phyloP scores from a whole-genome alignment of 2,329 filamentous ascomycete species.

The Xylariaceae sp. region DNA sequence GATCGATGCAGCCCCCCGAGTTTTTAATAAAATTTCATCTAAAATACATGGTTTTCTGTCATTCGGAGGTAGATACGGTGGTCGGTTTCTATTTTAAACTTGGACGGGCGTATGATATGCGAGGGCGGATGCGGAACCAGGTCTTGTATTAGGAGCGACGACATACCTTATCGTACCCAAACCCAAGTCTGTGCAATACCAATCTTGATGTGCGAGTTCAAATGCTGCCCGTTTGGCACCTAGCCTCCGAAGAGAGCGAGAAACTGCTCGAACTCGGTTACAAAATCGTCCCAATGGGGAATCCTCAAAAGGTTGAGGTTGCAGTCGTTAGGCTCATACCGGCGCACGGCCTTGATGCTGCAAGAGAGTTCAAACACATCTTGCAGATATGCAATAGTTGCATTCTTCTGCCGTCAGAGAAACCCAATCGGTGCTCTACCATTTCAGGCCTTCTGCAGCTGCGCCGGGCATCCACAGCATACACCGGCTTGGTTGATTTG shows the following conservation, averaged over 20 bases:
- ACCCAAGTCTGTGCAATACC: background rate
- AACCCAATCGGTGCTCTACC: conserved; percentile 13
- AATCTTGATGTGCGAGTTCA: too few relatives aligned
- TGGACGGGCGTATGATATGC: background rate
- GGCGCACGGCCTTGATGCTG: conserved; percentile 15
- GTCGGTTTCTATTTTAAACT: conserved; percentile 13
- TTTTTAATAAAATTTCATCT: conserved; percentile 5
- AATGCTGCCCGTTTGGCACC: too few relatives aligned
- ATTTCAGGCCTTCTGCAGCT: background rate
- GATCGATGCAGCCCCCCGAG: conserved; percentile 2
- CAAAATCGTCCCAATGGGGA: too few relatives aligned
- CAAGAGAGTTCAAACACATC: conserved; percentile 10
- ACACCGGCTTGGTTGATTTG: too few relatives aligned
- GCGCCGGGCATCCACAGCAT: too few relatives aligned
- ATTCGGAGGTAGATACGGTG: background rate
- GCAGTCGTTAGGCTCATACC: conserved; percentile 18
- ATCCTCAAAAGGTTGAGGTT: conserved; percentile 3
- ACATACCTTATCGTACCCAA: background rate
- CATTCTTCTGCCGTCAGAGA: conserved; percentile 8
- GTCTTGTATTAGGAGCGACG: too few relatives aligned
- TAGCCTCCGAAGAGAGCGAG: too few relatives aligned
- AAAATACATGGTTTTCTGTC: conserved; percentile 6
- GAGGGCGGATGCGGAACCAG: background rate
- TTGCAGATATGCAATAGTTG: conserved; percentile 13
- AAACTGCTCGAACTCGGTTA: too few relatives aligned